Conservation (phyloP, 2,329 filamentous ascomycete genomes). For the Colletotrichum shisoi region DNA sequence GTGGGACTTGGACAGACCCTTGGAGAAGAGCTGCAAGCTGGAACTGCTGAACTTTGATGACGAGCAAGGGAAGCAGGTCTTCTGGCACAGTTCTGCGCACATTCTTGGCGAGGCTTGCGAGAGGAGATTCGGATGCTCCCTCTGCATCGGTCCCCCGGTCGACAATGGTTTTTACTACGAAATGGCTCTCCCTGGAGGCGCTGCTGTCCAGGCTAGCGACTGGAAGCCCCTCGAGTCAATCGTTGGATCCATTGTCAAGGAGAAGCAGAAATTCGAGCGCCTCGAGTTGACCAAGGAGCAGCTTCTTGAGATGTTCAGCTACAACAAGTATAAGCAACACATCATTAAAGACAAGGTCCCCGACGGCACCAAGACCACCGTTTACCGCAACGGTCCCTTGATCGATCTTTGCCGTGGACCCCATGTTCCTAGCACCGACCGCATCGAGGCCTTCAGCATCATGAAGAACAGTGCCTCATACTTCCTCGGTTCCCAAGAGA, state of each 20-base stretch:
- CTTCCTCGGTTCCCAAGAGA: constrained; percentile 91
- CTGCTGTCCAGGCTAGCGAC: constrained; percentile 75
- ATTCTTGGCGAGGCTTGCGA: constrained; percentile 95
- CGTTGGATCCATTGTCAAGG: constrained; percentile 86
- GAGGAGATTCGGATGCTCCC: constrained; percentile 85
- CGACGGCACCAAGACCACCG: constrained; percentile 88
- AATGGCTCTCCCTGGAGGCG: constrained; percentile 66
- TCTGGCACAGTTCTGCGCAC: constrained; percentile 94
- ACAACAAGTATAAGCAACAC: constrained; percentile 98
- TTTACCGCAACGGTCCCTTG: constrained; percentile 91
- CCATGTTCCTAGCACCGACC: constrained; percentile 82
- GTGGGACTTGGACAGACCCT: constrained; percentile 90
- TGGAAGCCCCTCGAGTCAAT: constrained; percentile 85
- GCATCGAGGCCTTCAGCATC: constrained; percentile 87
- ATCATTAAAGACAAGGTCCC: constrained; percentile 94
- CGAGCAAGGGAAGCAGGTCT: constrained; percentile 84
- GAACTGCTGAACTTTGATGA: constrained; percentile 85
- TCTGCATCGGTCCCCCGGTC: constrained; percentile 93
- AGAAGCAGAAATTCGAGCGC: constrained; percentile 94
- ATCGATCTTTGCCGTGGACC: constrained; percentile 96
- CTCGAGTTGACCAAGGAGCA: constrained; percentile 89
- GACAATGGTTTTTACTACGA: constrained; percentile 97
- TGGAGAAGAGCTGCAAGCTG: constrained; percentile 87
- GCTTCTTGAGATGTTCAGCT: constrained; percentile 84
- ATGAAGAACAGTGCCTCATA: constrained; percentile 78